These are phyloP conservation scores for Verticillium isaacii DNA, from an alignment of 2,329 filamentous ascomycete species.

Conservation along the genomic window DNA sequence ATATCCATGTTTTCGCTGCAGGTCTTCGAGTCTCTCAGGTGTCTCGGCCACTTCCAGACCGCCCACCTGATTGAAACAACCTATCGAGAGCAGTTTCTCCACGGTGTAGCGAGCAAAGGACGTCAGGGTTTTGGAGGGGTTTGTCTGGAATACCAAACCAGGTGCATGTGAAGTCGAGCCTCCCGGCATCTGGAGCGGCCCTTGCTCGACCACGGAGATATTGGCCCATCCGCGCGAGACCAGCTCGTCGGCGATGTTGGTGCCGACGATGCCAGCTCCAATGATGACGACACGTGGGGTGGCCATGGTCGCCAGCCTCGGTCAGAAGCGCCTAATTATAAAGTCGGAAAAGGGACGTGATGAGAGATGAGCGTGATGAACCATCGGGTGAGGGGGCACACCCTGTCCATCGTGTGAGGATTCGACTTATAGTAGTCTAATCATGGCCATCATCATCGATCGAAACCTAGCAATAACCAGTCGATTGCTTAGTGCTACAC, in stretches of 20 bases:
- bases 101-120: conserved; percentile 57
- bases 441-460: background rate
- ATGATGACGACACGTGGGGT: conserved; percentile 51
- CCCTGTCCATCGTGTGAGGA: background rate
- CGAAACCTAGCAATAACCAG: background rate
- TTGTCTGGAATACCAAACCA: conserved; percentile 61
- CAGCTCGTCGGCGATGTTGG: conserved; percentile 61
- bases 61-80: conserved; percentile 60
- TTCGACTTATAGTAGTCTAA: background rate
- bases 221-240: conserved; percentile 56
- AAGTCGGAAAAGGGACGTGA: background rate
- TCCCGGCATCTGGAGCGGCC: conserved; percentile 56
- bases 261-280: conserved; percentile 60
- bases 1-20: conserved; percentile 59
- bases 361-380: background rate
- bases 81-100: conserved; percentile 51
- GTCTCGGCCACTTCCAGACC: conserved; percentile 60
- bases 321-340: background rate
- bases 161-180: conserved; percentile 63
- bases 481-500: background rate
- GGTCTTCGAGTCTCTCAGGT: conserved; percentile 50
- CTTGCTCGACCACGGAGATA: conserved; percentile 62
- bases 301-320: conserved; percentile 21
- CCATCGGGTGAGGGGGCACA: background rate
- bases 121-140: conserved; percentile 52